phyloP scores from a whole-genome alignment of 805 yeast species.

The Yamadazyma sp. region DNA sequence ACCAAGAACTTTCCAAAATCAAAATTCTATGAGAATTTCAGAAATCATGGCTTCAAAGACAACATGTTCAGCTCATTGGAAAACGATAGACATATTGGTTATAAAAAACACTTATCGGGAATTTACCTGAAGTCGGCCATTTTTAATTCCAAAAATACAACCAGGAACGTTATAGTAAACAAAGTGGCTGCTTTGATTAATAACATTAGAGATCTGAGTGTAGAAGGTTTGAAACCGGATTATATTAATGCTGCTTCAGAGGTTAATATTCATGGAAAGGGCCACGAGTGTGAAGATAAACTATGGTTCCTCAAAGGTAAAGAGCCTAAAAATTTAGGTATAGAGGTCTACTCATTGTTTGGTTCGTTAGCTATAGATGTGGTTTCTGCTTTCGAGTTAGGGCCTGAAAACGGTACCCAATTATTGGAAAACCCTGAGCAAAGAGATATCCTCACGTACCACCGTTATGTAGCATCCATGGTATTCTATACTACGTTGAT shows the following conservation, averaged over 20 bases:
- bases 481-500: constrained; percentile 65
- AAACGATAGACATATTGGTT: constrained; percentile 45
- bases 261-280: constrained; percentile 35
- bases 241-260: constrained; percentile 31
- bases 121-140: constrained; percentile 38
- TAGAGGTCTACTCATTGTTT: constrained; percentile 62
- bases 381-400: constrained; percentile 60
- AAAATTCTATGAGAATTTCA: constrained; percentile 57
- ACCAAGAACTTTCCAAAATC: constrained; percentile 56
- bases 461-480: constrained; percentile 52
- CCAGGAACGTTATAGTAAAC: constrained; percentile 25
- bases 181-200: constrained; percentile 28
- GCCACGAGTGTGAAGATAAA: constrained; percentile 22
- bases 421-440: constrained; percentile 41
- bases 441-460: constrained; percentile 42
- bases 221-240: constrained; percentile 33
- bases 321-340: constrained; percentile 36
- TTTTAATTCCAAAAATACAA: constrained; percentile 29
- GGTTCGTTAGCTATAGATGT: constrained; percentile 74
- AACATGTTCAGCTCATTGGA: constrained; percentile 60
- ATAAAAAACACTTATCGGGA: constrained; percentile 31
- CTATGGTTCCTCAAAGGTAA: constrained; percentile 29
- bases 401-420: constrained; percentile 46
- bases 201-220: constrained; percentile 28
- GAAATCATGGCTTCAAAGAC: constrained; percentile 50